A percentile compares a stretch with the other conserved stretches of the same genome.
Evolutionary conservation across 495 filamentous ascomycete genomes (phyloP).

Genomic region (Penicillium longicatenatum): DNA sequence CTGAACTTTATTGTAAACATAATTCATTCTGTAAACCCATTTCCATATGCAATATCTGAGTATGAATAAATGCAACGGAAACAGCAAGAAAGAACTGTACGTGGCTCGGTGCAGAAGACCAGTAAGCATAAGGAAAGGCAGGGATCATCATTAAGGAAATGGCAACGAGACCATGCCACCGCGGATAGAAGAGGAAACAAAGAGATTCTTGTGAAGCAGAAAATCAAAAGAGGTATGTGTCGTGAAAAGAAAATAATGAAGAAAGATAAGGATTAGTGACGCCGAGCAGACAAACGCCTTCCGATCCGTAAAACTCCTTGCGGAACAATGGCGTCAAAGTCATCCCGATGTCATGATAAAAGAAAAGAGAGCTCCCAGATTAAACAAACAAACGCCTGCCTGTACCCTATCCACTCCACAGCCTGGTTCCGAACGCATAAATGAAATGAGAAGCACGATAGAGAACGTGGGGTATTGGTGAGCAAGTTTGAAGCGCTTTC

Average conservation of each 20-base stretch:
- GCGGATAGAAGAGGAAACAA: conserved; percentile 8
- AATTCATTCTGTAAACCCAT: conserved; percentile 20
- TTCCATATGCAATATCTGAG: conserved; percentile 18
- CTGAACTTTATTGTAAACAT: not conserved
- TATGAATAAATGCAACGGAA: conserved; percentile 20
- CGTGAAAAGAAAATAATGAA: conserved; percentile 19
- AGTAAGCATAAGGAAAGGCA: conserved; percentile 2
- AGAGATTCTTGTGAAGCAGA: conserved; percentile 11
- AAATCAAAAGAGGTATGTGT: conserved; percentile 24
- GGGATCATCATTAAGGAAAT: conserved; percentile 22
- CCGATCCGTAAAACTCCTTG: conserved; percentile 20
- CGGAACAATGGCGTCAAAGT: conserved; percentile 29
- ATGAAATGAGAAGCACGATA: conserved; percentile 14
- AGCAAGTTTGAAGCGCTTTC: conserved; percentile 6
- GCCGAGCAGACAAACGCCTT: conserved; percentile 25
- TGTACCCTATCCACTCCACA: conserved; percentile 22
- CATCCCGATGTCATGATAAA: conserved; percentile 24
- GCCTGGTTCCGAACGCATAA: conserved; percentile 21
- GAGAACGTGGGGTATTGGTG: conserved; percentile 12
- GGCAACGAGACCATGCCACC: not conserved
- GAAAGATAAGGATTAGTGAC: conserved; percentile 22
- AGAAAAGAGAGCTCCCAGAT: conserved; percentile 15
- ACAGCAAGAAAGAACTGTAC: conserved; percentile 16
- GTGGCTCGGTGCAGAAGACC: conserved; percentile 1
- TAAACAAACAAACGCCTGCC: conserved; percentile 28